Evolutionary conservation across 345 rosid genomes (phyloP).

Genomic region (Citrus unshiu): DNA sequence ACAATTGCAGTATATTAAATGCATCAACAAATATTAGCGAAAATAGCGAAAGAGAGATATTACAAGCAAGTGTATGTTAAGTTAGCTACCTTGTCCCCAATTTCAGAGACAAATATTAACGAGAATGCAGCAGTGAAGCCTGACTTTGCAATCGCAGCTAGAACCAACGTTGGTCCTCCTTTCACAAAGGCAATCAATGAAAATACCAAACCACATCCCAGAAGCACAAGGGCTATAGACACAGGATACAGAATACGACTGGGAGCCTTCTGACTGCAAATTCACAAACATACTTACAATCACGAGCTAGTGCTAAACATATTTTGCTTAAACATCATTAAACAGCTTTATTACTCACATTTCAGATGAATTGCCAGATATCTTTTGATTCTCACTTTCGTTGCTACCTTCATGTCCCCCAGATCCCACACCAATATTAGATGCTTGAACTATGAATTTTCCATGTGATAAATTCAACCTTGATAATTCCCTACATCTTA

Average conservation of each 20-base stretch:
- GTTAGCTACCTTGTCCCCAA: slow-evolving; percentile 87
- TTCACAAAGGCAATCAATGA: slow-evolving; percentile 68
- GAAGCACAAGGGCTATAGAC: slow-evolving; percentile 66
- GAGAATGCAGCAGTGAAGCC: slow-evolving; percentile 98
- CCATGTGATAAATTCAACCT: slow-evolving; percentile 28
- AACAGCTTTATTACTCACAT: slow-evolving; percentile 42
- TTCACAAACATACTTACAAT: slow-evolving; percentile 11
- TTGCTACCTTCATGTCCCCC: slow-evolving; percentile 55
- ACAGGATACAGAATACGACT: slow-evolving; percentile 65
- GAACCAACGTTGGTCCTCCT: slow-evolving; percentile 67
- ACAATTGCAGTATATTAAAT: neutral
- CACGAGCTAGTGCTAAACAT: neutral
- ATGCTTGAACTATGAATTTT: slow-evolving; percentile 53
- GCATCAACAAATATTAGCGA: neutral
- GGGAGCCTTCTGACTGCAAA: slow-evolving; percentile 65
- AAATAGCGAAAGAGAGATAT: neutral
- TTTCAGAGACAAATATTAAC: slow-evolving; percentile 92
- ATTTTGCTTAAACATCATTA: neutral
- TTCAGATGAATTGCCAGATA: slow-evolving; percentile 36
- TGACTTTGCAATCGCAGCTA: slow-evolving; percentile 87
- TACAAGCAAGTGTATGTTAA: neutral
- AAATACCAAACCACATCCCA: slow-evolving; percentile 70
- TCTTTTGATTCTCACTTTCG: slow-evolving; percentile 46
- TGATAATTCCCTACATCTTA: slow-evolving; percentile 57
- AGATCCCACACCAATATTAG: slow-evolving; percentile 65